phyloP scores from a whole-genome alignment of 495 filamentous ascomycete species.

The Margaritispora aquatica region DNA sequence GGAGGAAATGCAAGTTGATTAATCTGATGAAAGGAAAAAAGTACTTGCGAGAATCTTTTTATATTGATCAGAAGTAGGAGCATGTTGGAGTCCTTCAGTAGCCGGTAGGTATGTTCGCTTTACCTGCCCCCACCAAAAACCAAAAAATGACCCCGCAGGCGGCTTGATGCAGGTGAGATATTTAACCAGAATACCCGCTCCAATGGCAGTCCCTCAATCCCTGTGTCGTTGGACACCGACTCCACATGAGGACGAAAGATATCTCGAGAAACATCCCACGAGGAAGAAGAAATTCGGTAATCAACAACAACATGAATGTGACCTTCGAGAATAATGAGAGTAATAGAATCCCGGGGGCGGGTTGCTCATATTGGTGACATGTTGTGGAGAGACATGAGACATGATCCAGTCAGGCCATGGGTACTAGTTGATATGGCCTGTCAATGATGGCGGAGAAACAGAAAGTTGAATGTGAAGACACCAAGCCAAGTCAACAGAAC shows the following conservation, averaged over 20 bases:
- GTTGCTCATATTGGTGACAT: background rate
- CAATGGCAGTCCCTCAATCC: slow-evolving; percentile 2
- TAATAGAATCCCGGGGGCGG: background rate
- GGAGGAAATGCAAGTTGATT: background rate
- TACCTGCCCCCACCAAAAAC: slow-evolving; percentile 4
- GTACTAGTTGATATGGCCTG: background rate
- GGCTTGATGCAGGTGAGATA: background rate
- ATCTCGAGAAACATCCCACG: background rate
- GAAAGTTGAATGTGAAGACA: background rate
- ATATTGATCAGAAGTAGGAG: background rate
- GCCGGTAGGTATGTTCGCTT: too few species aligned
- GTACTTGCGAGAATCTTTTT: background rate
- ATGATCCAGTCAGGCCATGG: background rate
- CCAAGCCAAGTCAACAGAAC: slow-evolving; percentile 7
- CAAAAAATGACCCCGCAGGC: slow-evolving; percentile 6
- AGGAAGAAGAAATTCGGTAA: background rate
- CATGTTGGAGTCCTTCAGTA: too few species aligned
- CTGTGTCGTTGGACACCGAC: background rate
- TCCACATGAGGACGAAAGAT: background rate
- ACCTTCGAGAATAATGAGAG: background rate
- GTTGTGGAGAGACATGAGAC: background rate
- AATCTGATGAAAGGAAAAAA: background rate
- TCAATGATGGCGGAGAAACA: background rate
- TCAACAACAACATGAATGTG: background rate
- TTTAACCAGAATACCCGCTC: slow-evolving; percentile 15